Base-by-base conservation (phyloP, 306 rosid genomes). In the Betula pendula region DNA sequence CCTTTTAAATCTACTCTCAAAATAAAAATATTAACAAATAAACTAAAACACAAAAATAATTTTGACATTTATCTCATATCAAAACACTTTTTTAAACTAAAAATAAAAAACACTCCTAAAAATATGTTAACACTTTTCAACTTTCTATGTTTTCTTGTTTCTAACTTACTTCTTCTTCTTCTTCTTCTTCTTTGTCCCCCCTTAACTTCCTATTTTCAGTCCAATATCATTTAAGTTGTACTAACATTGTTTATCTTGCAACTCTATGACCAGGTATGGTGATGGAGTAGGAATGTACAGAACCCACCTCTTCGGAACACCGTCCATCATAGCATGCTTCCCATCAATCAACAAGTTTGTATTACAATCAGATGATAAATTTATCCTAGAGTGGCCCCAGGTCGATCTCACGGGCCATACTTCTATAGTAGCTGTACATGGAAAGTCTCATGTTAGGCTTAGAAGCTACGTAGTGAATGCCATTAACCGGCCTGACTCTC, bases 201-300 rank as follows among this genome's bases (percentile, higher is more conserved):
- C n/a, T n/a, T n/a, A n/a, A n/a, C n/a, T n/a, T n/a, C n/a, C n/a
- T n/a, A n/a, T n/a, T n/a, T n/a, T n/a, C n/a, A n/a, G n/a, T n/a
- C n/a, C n/a, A n/a, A n/a, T n/a, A n/a, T n/a, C n/a, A n/a, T n/a
- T n/a, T n/a, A n/a, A n/a, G n/a, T n/a, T n/a, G n/a, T n/a, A n/a
- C n/a, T n/a, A 29, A 16, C 45, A 11, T 65, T 22, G 16, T 31
- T 51, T 4, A 0, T 24, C 27, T 52, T 3, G 25, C 27, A 49
- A 49, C 8, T 25, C 40, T 29, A n/a, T 13, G 56, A 17, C 12
- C 52, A 81, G 85, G 51, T 81, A 78, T n/a, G 88, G 84, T 2
- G 81, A 82, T n/a, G 82, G 69, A 79, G 84, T 68, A 56, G 86
- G 85, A 14, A 2, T 79, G 56, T 85, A 42, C 33, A 75, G 86